Base-by-base conservation (phyloP, 345 rosid species). In the Clausena lansium region DNA sequence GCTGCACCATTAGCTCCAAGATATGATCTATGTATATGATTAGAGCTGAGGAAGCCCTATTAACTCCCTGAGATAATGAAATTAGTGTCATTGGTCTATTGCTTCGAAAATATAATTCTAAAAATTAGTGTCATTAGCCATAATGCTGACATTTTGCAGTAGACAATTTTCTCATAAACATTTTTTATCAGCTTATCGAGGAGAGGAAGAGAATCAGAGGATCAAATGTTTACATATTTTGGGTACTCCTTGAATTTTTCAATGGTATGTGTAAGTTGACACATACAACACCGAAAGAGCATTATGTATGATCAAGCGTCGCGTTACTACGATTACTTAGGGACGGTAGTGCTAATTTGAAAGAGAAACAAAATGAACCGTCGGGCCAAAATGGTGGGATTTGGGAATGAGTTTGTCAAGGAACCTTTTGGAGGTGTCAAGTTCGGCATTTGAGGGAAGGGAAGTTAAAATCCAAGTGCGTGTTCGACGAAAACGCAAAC, bases 261-360 rank as follows among this genome's bases (percentile, higher is more conserved):
- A 73, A n/a, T 32, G 47, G 38, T 78, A 41, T 11, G 57, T 77
- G 73, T 59, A 90, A 94, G 92, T 85, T 79, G 98, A 91, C 79
- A 85, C 85, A 3, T 87, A 84, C 87, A 89, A 84, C 82, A 86
- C 86, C 24, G 97, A 90, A 78, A 88, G 89, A 88, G 86, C 84
- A 17, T 81, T 87, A 62, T 83, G 85, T 72, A 94, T 94, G 87
- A 90, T 93, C 80, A 94, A 90, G 86, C 89, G 93, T 76, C 94
- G 89, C 83, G 67, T 84, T 15, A 73, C 85, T 59, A 74, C 91
- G 30, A 74, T 69, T 70, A 74, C 86, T 68, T 67, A 58, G 52
- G n/a, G 80, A 58, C 62, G 81, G 78, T 70, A 67, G 69, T 62
- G 71, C 79, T 62, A 67, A 65, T 58, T 75, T 76, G 33, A 79